Conservation (phyloP, 768 basidiomycete species). For the Leucogyrophana mollusca region DNA sequence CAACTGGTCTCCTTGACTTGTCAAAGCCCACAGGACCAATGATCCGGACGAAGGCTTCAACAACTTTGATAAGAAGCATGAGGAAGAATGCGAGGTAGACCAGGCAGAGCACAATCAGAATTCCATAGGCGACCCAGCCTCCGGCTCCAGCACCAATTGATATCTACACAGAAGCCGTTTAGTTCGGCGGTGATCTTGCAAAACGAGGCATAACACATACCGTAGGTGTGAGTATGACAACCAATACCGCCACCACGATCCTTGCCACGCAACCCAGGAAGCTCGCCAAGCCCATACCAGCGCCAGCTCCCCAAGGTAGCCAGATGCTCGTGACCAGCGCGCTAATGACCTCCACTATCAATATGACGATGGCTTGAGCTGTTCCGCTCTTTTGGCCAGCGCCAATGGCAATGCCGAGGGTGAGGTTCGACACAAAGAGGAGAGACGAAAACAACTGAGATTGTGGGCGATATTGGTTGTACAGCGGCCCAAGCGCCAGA, state of each 20-base stretch:
- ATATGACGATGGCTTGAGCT: constrained; percentile 85
- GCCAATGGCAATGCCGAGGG: constrained; percentile 82
- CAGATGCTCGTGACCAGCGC: constrained; percentile 90
- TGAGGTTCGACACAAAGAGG: constrained; percentile 78
- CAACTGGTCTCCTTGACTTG: constrained; percentile 72
- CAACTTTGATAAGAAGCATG: constrained; percentile 81
- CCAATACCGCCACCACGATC: constrained; percentile 84
- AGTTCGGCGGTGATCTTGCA: constrained; percentile 10
- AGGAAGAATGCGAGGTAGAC: constrained; percentile 81
- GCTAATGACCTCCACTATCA: constrained; percentile 84
- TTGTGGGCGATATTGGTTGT: constrained; percentile 91
- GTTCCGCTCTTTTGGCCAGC: constrained; percentile 89
- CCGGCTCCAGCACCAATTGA: constrained; percentile 77
- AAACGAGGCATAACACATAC: constrained; percentile 45
- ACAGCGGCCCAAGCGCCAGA: constrained; percentile 86
- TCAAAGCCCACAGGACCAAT: constrained; percentile 81
- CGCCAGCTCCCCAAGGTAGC: constrained; percentile 96
- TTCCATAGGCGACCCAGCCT: constrained; percentile 93
- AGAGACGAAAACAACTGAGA: constrained; percentile 86
- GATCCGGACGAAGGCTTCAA: constrained; percentile 81
- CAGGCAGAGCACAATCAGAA: constrained; percentile 79
- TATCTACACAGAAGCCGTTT: constrained; percentile 54
- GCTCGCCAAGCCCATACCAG: constrained; percentile 94
- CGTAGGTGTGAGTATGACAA: constrained; percentile 86
- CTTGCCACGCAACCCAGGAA: constrained; percentile 91